Base-by-base conservation (phyloP, 345 rosid genomes). In the Reutealis trisperma region DNA sequence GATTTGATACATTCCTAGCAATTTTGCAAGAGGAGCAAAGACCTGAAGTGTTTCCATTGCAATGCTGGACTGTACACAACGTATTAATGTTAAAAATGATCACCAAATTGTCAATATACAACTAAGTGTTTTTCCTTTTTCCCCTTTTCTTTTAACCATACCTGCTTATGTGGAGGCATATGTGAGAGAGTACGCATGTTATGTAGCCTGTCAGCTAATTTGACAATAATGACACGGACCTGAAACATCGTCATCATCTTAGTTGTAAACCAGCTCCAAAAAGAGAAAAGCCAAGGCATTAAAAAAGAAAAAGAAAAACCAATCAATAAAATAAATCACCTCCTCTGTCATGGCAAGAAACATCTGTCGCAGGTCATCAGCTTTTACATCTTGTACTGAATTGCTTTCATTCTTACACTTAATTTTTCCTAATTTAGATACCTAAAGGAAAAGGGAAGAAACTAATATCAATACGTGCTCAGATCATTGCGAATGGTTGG, bases 151-250 rank as follows among this genome's bases (percentile, higher is more conserved):
- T 49, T 74, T 55, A 71, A 76, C 59, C 52, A 42, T 82, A 96
- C 99, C 99, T 96, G 99, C 89, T 96, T 96, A 81, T 88, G 97
- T 3, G 86, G 89, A 83, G 99, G 99, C 99, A 96, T 93, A 84
- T 93, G 89, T 0, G 93, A 86, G 52, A 93, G 96, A 42, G 98
- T 96, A 41, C 99, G 94, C 98, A 96, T 96, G 77, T 96, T 96
- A 87, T 96, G 99, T 81, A 96, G 87, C 82, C 99, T 90, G 87
- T 96, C 98, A 60, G 96, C 99, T 80, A 96, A 89, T 86, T 96
- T 96, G 87, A 96, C 99, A 74, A 96, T 96, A 82, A 96, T 96
- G 73, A 96, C 98, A 47, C 99, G 97, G 63, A 96, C 99, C 99
- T 96, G 84, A 76, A 90, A 86, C 7, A 27, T 27, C 63, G 76